Evolutionary conservation across 176 grass and related monocot genomes (phyloP).

Genomic region (sorghum (Sorghum bicolor)): DNA sequence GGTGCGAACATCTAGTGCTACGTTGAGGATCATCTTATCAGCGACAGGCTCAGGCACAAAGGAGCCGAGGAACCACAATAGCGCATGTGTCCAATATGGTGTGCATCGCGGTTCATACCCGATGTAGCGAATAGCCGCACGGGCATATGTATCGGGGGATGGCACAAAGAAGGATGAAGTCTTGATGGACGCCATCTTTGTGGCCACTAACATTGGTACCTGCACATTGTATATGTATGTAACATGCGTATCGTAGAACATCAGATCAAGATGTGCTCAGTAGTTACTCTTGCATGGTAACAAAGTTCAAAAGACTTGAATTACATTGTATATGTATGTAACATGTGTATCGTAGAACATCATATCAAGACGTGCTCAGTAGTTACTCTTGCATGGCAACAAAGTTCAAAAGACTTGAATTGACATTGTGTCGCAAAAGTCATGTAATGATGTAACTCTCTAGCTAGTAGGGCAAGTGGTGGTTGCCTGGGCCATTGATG

Average conservation of each 20-base stretch:
- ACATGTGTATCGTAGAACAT: neutral
- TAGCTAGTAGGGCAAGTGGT: too few relatives aligned
- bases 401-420: neutral
- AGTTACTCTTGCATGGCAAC: neutral
- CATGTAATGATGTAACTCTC: neutral
- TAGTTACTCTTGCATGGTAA: neutral
- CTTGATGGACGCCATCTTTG: neutral
- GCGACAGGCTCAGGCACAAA: conserved; percentile 28
- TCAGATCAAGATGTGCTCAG: neutral
- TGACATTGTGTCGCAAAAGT: neutral
- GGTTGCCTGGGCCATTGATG: too few relatives aligned
- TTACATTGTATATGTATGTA: neutral
- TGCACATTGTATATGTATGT: neutral
- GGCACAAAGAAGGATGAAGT: conserved; percentile 37
- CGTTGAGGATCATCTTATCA: conserved; percentile 30
- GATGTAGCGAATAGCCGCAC: conserved; percentile 47
- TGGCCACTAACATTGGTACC: conserved; percentile 46
- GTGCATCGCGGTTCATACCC: conserved; percentile 68
- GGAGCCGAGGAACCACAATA: conserved; percentile 57
- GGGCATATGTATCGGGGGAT: conserved; percentile 57
- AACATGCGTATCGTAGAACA: neutral
- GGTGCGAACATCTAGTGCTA: conserved; percentile 32
- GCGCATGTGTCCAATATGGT: conserved; percentile 65
- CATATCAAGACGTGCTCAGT: neutral
- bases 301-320: neutral